Base-by-base conservation (phyloP, 768 basidiomycete genomes). In the Clavaria fumosa region DNA sequence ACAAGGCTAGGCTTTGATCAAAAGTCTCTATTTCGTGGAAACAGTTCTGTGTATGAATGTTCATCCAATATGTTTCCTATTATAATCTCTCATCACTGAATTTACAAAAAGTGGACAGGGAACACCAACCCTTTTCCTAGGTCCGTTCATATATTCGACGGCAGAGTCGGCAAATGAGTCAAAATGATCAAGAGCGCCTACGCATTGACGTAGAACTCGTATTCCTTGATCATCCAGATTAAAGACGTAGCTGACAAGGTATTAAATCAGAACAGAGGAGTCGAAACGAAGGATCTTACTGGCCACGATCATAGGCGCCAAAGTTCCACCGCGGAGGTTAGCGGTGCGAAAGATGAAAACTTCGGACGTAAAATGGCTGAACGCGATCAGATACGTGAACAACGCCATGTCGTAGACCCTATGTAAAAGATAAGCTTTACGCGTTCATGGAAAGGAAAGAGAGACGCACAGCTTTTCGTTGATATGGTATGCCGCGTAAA, bases 341-440 rank as follows among this genome's bases (percentile, higher is more conserved):
- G 79, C 72, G 2, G 85, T 78, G 35, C 75, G 68, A 61, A 78
- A 99, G 43, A 95, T 70, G 50, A 89, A 56, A 27, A 83, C 51
- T 59, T 99, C 93, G 12, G 84, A 78, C 26, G 69, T 68, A 53
- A 95, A 96, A 60, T 99, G 93, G 4, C 67, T 71, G 51, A 88
- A 81, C 2, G 89, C 93, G 48, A 96, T 75, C 39, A 89, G 70
- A 61, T 93, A 97, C 24, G 85, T 80, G 50, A 79, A 62, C 42
- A 95, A 58, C 4, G 88, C 71, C 63, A 95, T 77, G 55, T 93
- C 80, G 58, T 95, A 99, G 15, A 90, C 59, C 19, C 91, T 96
- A 41, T 44, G 35, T 33, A 40, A 15, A 32, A 36, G 7, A 28
- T 22, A 44, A 19, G n/a, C 5, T 7, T 12, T 23, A 21, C 35